Conservation (phyloP, 768 basidiomycete species). For the Baorangia bicolor region DNA sequence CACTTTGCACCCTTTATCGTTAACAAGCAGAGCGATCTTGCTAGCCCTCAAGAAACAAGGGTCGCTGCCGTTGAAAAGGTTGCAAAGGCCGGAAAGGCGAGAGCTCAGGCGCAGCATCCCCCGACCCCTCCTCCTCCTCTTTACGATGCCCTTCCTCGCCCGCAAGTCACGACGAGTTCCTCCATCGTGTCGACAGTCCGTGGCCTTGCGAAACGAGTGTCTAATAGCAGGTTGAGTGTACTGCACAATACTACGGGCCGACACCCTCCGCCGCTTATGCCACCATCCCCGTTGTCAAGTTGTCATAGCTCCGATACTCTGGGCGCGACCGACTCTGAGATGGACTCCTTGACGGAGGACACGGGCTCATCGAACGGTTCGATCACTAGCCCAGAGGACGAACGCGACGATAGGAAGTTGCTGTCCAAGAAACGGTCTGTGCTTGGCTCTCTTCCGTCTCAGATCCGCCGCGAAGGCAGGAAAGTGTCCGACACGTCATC, state of each 20-base stretch:
- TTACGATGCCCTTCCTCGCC: conserved; percentile 32
- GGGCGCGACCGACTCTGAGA: conserved; percentile 53
- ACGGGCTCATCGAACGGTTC: conserved; percentile 56
- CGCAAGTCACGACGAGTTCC: conserved; percentile 27
- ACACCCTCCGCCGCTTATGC: conserved; percentile 16
- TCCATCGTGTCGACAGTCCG: conserved; percentile 55
- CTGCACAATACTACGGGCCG: conserved; percentile 18
- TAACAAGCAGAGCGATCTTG: conserved; percentile 9
- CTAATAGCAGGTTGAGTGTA: conserved; percentile 38
- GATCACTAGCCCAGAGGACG: conserved; percentile 48
- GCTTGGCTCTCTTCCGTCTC: conserved; percentile 46
- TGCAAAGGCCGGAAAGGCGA: conserved; percentile 50
- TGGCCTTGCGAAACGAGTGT: conserved; percentile 58
- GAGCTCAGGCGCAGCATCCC: conserved; percentile 47
- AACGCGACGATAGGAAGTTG: conserved; percentile 30
- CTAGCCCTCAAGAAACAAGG: conserved; percentile 43
- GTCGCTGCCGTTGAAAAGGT: conserved; percentile 55
- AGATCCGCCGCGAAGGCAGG: conserved; percentile 41
- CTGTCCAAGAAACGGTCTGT: conserved; percentile 40
- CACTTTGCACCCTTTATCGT: conserved; percentile 71
- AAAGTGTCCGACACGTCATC: conserved; percentile 37
- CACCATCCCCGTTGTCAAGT: conserved; percentile 35
- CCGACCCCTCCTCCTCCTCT: conserved; percentile 45
- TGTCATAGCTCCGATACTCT: conserved; percentile 45
- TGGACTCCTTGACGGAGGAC: conserved; percentile 64